Base-by-base conservation (phyloP, 805 yeast genomes). In the Candida germanica region DNA sequence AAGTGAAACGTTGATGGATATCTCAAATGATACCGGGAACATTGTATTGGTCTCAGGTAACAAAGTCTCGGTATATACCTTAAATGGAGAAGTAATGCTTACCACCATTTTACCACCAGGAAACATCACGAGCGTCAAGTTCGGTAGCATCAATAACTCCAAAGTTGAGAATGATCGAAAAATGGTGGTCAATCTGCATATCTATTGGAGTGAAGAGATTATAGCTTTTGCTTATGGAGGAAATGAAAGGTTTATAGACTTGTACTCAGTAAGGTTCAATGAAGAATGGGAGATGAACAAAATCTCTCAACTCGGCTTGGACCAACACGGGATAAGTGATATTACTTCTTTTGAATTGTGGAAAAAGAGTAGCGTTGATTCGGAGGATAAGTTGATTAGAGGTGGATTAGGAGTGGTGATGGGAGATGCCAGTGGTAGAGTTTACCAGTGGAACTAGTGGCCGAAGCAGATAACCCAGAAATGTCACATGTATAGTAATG, bases 11-110 rank as follows among this genome's bases (percentile, higher is more conserved):
- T 52, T 64, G 11, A 53, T 69, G 3, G 64, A 75, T 3, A 67
- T 80, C 16, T 75, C 83, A 0, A 68, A 73, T 46, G 76, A 72
- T 31, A 58, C 76, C 1, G 89, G 87, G 0, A 60, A 64, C 29
- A 66, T 83, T 29, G 73, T 73, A 3, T 49, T 68, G 0, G 27
- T 46, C 19, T 40, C 49, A 12, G 19, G 34, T 35, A 55, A 38
- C 26, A 35, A 23, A 0, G 38, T 79, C 12, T 44, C 46, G 2
- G 26, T 81, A 0, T 73, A 55, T 48, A 78, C 77, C 7, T 51
- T 80, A 13, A 80, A 82, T 49, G 87, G 86, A 1, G 67, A 68
- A 6, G 29, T 53, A 3, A 61, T 75, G 6, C 31, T 59, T 11
- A 33, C 51, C 7, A 42, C 55, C 15, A 38, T 38, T 5, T 35